phyloP scores from a whole-genome alignment of 768 basidiomycete genomes.

The Amanita rimosa region DNA sequence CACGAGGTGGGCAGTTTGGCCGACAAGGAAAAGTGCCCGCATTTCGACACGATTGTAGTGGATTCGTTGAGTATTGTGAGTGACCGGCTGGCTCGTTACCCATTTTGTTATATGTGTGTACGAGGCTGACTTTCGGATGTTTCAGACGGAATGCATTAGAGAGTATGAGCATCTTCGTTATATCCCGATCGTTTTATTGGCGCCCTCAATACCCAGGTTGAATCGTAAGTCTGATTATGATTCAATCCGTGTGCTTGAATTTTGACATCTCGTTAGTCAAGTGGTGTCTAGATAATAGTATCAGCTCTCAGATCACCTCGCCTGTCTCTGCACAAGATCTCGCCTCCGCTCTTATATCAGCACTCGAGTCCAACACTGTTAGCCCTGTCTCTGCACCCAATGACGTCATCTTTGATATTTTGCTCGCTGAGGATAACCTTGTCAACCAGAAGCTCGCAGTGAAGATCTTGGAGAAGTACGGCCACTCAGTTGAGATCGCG shows the following conservation, averaged over 20 bases:
- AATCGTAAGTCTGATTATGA: slow-evolving; percentile 41
- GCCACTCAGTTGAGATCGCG: slow-evolving; percentile 91
- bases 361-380: slow-evolving; percentile 90
- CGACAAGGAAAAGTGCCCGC: slow-evolving; percentile 71
- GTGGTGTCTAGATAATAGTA: slow-evolving; percentile 95
- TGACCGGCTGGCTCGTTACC: slow-evolving; percentile 9
- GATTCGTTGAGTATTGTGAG: slow-evolving; percentile 79
- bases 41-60: slow-evolving; percentile 92
- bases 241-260: slow-evolving; percentile 4
- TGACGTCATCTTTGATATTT: slow-evolving; percentile 82
- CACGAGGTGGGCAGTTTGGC: slow-evolving; percentile 73
- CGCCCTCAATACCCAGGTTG: slow-evolving; percentile 64
- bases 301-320: slow-evolving; percentile 89
- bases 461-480: slow-evolving; percentile 93
- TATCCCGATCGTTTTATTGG: slow-evolving; percentile 88
- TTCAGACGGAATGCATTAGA: slow-evolving; percentile 77
- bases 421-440: slow-evolving; percentile 94
- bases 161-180: slow-evolving; percentile 93
- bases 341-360: slow-evolving; percentile 84
- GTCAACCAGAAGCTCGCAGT: slow-evolving; percentile 95
- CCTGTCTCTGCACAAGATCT: slow-evolving; percentile 85
- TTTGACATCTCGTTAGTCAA: slow-evolving; percentile 46
- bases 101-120: slow-evolving; percentile 1
- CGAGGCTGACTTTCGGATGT: background rate
- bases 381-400: slow-evolving; percentile 79